Base-by-base conservation (phyloP, 73 alveolate species). In the Paramecium sonneborni region DNA sequence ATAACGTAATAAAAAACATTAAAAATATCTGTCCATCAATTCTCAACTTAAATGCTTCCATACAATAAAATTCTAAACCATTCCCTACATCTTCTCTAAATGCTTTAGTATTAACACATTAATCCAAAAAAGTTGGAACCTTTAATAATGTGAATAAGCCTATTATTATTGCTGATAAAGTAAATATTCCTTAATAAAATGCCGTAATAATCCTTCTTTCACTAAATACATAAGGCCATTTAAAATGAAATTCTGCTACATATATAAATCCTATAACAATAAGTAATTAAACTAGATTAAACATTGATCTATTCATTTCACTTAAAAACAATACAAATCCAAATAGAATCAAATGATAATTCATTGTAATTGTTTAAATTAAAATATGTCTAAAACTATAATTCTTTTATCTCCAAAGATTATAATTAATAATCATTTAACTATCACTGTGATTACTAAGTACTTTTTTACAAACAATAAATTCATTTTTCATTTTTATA, bases 91-190 rank as follows among this genome's bases (percentile, higher is more conserved):
- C 38, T 15, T 9, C 3, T 28, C 57, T 35, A 12, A 38, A 6
- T 11, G 6, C 15, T 12, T 14, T 6, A 72, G 57, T 21, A 72
- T 72, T 38, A 1, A 72, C 86, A 72, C 86, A 72, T 34, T 72
- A 72, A 10, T 38, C 74, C n/a, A 79, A 79, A 7, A 79, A 43
- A 6, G 28, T 43, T 18, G 90, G 90, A 6, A 46, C 28, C 41
- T 79, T 79, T 18, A 79, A 79, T 79, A 79, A 41, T 46, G 90
- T 79, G 21, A 79, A 79, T 43, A 46, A 11, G n/a, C 76, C 74
- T 10, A 79, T 34, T 0, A 41, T 46, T 10, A 79, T 79, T 10
- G 74, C 43, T 12, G 90, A 32, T 21, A 79, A 15, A 6, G n/a
- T 37, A 43, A 30, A 79, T 2, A 41, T 23, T 18, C 30, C 72